Conservation (phyloP, 495 filamentous ascomycete species). For the Margaritispora aquatica region DNA sequence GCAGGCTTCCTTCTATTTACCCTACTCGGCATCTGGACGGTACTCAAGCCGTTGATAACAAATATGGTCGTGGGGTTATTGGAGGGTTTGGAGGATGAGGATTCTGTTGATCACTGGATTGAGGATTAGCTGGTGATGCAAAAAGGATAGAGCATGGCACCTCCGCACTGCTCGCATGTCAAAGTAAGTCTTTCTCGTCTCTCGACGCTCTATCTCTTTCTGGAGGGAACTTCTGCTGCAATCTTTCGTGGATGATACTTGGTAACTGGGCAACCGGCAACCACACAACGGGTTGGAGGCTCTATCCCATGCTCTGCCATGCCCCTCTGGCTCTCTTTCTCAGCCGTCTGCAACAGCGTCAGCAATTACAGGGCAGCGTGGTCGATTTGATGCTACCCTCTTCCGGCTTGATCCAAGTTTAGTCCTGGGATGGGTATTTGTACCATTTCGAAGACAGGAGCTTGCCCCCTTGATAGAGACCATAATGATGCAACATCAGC, state of each 20-base stretch:
- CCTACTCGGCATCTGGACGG: not conserved
- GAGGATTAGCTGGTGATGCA: not conserved
- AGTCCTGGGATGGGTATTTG: too few species aligned
- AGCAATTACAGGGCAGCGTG: not conserved
- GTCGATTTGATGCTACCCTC: not conserved
- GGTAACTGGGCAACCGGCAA: too few species aligned
- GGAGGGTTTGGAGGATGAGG: not conserved
- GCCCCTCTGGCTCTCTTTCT: not conserved
- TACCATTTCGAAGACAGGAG: too few species aligned
- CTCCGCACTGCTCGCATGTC: not conserved
- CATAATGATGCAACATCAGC: too few species aligned
- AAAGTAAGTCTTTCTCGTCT: too few species aligned
- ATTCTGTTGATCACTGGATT: not conserved
- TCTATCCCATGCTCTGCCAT: not conserved
- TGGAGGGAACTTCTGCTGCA: too few species aligned
- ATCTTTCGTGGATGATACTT: too few species aligned
- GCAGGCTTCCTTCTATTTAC: not conserved
- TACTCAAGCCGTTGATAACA: not conserved
- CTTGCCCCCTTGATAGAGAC: too few species aligned
- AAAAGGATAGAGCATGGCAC: not conserved
- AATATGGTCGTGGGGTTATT: not conserved
- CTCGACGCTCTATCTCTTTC: too few species aligned
- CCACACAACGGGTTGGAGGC: not conserved
- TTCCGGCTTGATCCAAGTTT: not conserved
- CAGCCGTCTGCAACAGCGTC: not conserved